Base-by-base conservation (phyloP, 2,329 filamentous ascomycete species). In the Cordyceps javanica region DNA sequence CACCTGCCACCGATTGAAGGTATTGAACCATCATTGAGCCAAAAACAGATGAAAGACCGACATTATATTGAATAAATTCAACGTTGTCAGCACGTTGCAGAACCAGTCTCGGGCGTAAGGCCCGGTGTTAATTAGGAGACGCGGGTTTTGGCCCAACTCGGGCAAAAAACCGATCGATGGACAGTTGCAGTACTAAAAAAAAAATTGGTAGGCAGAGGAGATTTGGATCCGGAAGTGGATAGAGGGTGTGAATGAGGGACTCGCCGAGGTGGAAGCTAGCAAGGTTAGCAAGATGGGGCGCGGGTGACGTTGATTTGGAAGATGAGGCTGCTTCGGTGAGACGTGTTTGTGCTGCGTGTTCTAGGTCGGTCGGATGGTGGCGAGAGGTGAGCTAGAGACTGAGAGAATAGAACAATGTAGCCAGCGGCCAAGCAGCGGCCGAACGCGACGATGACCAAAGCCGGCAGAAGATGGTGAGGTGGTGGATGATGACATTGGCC, bases 401-500 rank as follows among this genome's bases (percentile, higher is more conserved):
- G 26, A 30, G 26, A 14, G 38, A 19, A 16, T 4, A 34, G 9
- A 26, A 16, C 21, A 23, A n/a, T n/a, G n/a, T n/a, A n/a, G n/a
- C n/a, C n/a, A n/a, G n/a, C n/a, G n/a, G n/a, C 42, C 39, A 39
- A 5, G 32, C 3, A 9, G 14, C 19, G 26, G 53, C 34, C 25
- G 44, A n/a, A 39, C 36, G n/a, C 9, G 45, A 23, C 2, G 44
- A 41, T 42, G 36, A 32, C 45, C n/a, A 30, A 42, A 52, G 28
- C 42, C 14, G 46, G 3, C 7, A 5, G 21, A 28, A 44, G 38
- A 44, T 28, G 46, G 55, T 44, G 55, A 36, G 14, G 55, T 28
- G 48, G 38, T 42, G 9, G 45, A 44, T 9, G 55, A 57, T 10
- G 55, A 26, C 39, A 57, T 51, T 57, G 55, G 55, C 3, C 55